Evolutionary conservation across 305 asterid genomes (phyloP).

Genomic region (Ilex paraguariensis): DNA sequence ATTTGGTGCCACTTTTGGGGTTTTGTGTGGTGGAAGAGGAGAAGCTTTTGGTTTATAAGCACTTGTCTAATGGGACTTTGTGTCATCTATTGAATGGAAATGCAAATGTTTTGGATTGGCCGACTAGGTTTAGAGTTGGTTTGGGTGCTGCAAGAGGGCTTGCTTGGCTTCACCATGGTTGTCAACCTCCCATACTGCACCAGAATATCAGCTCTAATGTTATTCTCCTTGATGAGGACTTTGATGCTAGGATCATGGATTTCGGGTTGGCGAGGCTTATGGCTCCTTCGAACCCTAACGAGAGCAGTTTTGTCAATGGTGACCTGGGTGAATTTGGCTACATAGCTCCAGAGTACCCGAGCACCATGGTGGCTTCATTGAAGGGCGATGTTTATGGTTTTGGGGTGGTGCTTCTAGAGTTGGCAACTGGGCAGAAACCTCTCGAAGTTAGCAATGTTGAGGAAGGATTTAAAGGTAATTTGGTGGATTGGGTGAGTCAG

Average conservation of each 20-base stretch:
- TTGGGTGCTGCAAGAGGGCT: slow-evolving; percentile 4
- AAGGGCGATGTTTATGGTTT: slow-evolving; percentile 5
- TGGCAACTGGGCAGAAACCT: slow-evolving; percentile 6
- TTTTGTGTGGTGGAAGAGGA: slow-evolving; percentile 5
- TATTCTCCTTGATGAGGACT: slow-evolving; percentile 3
- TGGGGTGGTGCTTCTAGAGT: slow-evolving; percentile 6
- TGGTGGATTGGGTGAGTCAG: slow-evolving; percentile 7
- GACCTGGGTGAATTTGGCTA: slow-evolving; percentile 6
- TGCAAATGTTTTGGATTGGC: slow-evolving; percentile 2
- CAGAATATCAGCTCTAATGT: slow-evolving; percentile 5
- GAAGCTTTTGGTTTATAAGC: slow-evolving; percentile 6
- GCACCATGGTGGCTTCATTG: slow-evolving; percentile 3
- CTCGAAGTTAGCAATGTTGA: neutral
- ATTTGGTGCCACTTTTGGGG: slow-evolving; percentile 6
- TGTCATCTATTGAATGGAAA: neutral
- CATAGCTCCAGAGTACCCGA: neutral
- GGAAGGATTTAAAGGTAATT: slow-evolving; percentile 5
- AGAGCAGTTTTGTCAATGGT: neutral
- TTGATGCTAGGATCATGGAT: slow-evolving; percentile 8
- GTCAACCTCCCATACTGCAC: slow-evolving; percentile 1
- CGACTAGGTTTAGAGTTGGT: slow-evolving; percentile 3
- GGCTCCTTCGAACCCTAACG: neutral
- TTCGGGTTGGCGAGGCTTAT: slow-evolving; percentile 8
- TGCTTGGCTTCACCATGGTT: slow-evolving; percentile 7
- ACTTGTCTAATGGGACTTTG: slow-evolving; percentile 2